Percentiles rank a stretch among this genome's conserved stretches.
Evolutionary conservation across 1,139 yeast species (phyloP).

Genomic region (Pichia sp.): DNA sequence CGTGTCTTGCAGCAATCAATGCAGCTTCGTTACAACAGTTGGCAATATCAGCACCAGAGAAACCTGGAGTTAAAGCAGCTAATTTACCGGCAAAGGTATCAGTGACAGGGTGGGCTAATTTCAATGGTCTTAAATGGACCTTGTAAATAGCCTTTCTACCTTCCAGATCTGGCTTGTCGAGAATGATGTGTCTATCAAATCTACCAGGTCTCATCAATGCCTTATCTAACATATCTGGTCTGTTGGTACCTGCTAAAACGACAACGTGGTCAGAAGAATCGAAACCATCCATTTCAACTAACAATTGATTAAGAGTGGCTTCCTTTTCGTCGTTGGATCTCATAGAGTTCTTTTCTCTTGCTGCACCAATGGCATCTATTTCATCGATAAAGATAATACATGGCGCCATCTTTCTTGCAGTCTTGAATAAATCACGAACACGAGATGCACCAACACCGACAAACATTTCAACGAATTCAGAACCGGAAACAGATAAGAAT

Average conservation of each 20-base stretch:
- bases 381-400: slow-evolving; percentile 80
- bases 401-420: slow-evolving; percentile 81
- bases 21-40: slow-evolving; percentile 86
- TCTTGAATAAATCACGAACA: slow-evolving; percentile 76
- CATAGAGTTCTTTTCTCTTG: slow-evolving; percentile 52
- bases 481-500: slow-evolving; percentile 85
- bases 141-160: slow-evolving; percentile 75
- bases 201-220: slow-evolving; percentile 84
- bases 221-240: slow-evolving; percentile 75
- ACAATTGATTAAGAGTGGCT: slow-evolving; percentile 72
- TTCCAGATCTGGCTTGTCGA: slow-evolving; percentile 75
- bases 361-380: slow-evolving; percentile 84
- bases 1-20: slow-evolving; percentile 71
- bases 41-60: slow-evolving; percentile 85
- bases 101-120: slow-evolving; percentile 45
- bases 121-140: slow-evolving; percentile 64
- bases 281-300: slow-evolving; percentile 87
- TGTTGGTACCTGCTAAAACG: slow-evolving; percentile 79
- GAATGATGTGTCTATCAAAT: slow-evolving; percentile 73
- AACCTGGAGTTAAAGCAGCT: slow-evolving; percentile 80
- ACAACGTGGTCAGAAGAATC: slow-evolving; percentile 73
- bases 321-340: slow-evolving; percentile 82
- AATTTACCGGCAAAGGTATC: slow-evolving; percentile 67
- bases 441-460: slow-evolving; percentile 98
- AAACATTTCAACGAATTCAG: slow-evolving; percentile 99